phyloP scores from a whole-genome alignment of 176 grass and related monocot species.

The Triticum urartu region DNA sequence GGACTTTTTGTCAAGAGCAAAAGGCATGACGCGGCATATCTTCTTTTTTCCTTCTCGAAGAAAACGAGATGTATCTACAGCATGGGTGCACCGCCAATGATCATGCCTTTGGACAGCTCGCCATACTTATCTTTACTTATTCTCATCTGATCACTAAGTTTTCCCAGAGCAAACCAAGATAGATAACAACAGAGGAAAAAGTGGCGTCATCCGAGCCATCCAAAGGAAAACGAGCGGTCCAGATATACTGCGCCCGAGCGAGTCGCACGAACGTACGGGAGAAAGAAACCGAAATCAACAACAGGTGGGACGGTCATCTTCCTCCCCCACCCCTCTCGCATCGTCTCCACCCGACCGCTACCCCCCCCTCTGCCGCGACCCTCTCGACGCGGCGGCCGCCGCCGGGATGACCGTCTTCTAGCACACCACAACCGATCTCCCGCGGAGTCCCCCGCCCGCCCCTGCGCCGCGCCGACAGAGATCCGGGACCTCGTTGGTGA shows the following conservation, averaged over 20 bases:
- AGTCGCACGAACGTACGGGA: neutral
- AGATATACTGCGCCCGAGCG: neutral
- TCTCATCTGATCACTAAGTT: neutral
- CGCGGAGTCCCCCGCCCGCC: neutral
- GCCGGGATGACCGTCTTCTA: neutral
- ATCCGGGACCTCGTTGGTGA: conserved; percentile 21
- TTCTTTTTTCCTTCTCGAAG: neutral
- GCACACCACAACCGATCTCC: neutral
- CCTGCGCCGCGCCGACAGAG: neutral
- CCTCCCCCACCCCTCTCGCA: neutral
- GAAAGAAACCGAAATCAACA: neutral
- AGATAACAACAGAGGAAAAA: neutral
- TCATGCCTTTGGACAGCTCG: neutral
- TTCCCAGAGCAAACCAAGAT: neutral
- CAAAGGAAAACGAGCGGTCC: neutral
- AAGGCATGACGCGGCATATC: too few species aligned
- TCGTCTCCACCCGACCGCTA: neutral
- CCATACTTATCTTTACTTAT: neutral
- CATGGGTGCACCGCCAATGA: neutral
- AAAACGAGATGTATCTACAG: neutral
- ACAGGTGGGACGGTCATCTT: neutral
- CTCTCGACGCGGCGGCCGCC: neutral
- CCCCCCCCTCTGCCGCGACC: neutral
- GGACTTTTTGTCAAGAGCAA: neutral
- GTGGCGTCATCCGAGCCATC: conserved; percentile 22